Percentiles rank a stretch among this genome's conserved stretches.
phyloP scores from a whole-genome alignment of 352 stramenopile species.

The Peronosclerospora sorghi region DNA sequence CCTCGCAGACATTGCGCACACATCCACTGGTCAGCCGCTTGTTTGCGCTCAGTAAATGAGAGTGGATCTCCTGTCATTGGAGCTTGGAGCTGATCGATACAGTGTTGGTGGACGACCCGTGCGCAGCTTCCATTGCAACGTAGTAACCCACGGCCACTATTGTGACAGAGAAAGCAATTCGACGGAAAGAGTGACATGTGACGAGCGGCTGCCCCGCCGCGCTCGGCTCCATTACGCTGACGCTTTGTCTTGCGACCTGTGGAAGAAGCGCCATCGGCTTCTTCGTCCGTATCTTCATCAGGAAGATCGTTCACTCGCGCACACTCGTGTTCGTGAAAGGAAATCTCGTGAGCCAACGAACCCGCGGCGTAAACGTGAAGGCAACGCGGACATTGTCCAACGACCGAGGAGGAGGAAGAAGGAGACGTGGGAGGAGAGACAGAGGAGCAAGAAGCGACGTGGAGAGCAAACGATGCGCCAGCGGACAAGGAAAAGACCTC shows the following conservation, averaged over 20 bases:
- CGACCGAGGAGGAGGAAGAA: slow-evolving; percentile 5
- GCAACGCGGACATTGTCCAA: slow-evolving; percentile 39
- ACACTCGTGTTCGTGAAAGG: slow-evolving; percentile 75
- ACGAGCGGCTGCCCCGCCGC: slow-evolving; percentile 1
- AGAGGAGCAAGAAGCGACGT: slow-evolving; percentile 40
- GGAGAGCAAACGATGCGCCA: slow-evolving; percentile 33
- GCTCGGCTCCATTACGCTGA: slow-evolving; percentile 9
- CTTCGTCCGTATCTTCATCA: neutral
- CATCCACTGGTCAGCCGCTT: slow-evolving; percentile 33
- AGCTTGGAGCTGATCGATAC: slow-evolving; percentile 44
- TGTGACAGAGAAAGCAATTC: slow-evolving; percentile 46
- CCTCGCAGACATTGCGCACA: slow-evolving; percentile 54
- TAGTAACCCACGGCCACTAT: slow-evolving; percentile 36
- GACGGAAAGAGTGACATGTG: slow-evolving; percentile 39
- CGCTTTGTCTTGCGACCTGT: slow-evolving; percentile 14
- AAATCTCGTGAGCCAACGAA: slow-evolving; percentile 40
- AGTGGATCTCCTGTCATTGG: slow-evolving; percentile 2
- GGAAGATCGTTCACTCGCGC: slow-evolving; percentile 38
- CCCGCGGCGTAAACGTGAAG: slow-evolving; percentile 45
- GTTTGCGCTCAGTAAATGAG: slow-evolving; percentile 19
- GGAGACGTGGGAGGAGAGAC: slow-evolving; percentile 4
- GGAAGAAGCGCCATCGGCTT: neutral
- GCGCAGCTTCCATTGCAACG: slow-evolving; percentile 46
- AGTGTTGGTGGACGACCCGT: slow-evolving; percentile 46
- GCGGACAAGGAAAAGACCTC: slow-evolving; percentile 16